These are phyloP conservation scores for Hyaloperonospora arabidopsidis DNA, from an alignment of 352 stramenopile genomes.

Conservation along the genomic window DNA sequence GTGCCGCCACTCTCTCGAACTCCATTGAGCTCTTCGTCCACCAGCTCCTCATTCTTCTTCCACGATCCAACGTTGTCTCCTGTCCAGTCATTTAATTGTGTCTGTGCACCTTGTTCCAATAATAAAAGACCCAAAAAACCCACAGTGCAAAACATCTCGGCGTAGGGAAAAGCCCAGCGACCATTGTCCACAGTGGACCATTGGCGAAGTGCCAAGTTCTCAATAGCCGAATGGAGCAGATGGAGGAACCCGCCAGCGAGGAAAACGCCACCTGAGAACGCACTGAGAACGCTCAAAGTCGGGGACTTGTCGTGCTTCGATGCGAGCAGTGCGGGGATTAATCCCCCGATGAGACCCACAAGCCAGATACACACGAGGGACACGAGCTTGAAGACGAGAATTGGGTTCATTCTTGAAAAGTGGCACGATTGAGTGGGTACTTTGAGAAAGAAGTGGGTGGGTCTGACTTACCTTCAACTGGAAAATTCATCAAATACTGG, in stretches of 20 bases:
- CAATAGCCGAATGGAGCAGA: slow-evolving; percentile 57
- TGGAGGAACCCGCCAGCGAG: slow-evolving; percentile 74
- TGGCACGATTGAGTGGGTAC: too few relatives aligned
- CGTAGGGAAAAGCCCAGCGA: slow-evolving; percentile 63
- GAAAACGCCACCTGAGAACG: slow-evolving; percentile 71
- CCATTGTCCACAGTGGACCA: slow-evolving; percentile 64
- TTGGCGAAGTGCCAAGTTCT: slow-evolving; percentile 54
- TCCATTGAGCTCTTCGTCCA: slow-evolving; percentile 26
- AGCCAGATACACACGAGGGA: slow-evolving; percentile 68
- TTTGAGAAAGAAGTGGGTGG: too few relatives aligned
- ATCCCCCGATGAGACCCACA: slow-evolving; percentile 48
- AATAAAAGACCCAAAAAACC: slow-evolving; percentile 62
- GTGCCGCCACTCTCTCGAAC: slow-evolving; percentile 36
- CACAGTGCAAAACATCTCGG: slow-evolving; percentile 70
- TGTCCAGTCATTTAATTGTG: slow-evolving; percentile 18
- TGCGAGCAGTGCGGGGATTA: slow-evolving; percentile 45
- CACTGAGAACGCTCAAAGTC: slow-evolving; percentile 43
- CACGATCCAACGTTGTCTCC: slow-evolving; percentile 23
- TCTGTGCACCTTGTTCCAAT: slow-evolving; percentile 58
- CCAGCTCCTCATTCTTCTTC: slow-evolving; percentile 24
- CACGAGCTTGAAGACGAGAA: slow-evolving; percentile 74
- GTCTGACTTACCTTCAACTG: too few relatives aligned
- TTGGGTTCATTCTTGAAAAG: slow-evolving; percentile 31
- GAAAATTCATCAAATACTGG: too few relatives aligned
- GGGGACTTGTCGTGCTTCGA: slow-evolving; percentile 32